phyloP scores from a whole-genome alignment of 2,329 filamentous ascomycete genomes.

The Ophiostoma populinum region DNA sequence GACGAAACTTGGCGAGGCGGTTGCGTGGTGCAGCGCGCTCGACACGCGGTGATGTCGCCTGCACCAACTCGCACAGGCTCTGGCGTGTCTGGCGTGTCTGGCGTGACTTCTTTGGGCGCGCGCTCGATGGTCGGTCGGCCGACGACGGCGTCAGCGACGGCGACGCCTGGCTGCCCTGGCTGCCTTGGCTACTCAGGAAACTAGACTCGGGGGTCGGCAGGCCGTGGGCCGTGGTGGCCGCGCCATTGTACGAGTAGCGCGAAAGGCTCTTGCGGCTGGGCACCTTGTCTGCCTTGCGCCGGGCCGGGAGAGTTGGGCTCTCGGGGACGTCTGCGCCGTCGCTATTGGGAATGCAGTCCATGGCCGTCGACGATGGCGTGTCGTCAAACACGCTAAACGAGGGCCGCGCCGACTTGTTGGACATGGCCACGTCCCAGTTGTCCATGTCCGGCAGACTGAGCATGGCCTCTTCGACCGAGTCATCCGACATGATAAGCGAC shows the following conservation, averaged over 20 bases:
- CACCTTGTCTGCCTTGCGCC: not conserved
- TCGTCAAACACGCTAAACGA: constrained; percentile 24
- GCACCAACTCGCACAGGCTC: constrained; percentile 9
- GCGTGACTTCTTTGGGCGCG: not conserved
- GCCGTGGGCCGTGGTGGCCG: constrained; percentile 21
- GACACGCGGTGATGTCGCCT: constrained; percentile 1
- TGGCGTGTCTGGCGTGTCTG: no score
- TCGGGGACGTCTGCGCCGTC: constrained; percentile 9
- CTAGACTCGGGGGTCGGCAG: constrained; percentile 22
- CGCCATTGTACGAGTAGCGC: constrained; percentile 12
- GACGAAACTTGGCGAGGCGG: constrained; percentile 10
- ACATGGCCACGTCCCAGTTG: constrained; percentile 22
- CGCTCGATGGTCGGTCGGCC: not conserved
- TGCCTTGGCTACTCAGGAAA: constrained; percentile 1
- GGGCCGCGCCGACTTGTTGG: constrained; percentile 18
- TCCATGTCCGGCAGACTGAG: constrained; percentile 32
- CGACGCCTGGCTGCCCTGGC: not conserved
- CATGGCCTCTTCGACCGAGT: constrained; percentile 38
- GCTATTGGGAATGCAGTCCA: constrained; percentile 2
- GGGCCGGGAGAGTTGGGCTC: constrained; percentile 4
- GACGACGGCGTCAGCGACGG: constrained; percentile 9
- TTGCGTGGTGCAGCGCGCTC: not conserved
- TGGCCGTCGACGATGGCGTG: constrained; percentile 11
- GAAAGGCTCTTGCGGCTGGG: no score
- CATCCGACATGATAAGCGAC: constrained; percentile 33